Evolutionary conservation across 352 stramenopile species (phyloP).

Genomic region (Stephanocyclus meneghinianus): DNA sequence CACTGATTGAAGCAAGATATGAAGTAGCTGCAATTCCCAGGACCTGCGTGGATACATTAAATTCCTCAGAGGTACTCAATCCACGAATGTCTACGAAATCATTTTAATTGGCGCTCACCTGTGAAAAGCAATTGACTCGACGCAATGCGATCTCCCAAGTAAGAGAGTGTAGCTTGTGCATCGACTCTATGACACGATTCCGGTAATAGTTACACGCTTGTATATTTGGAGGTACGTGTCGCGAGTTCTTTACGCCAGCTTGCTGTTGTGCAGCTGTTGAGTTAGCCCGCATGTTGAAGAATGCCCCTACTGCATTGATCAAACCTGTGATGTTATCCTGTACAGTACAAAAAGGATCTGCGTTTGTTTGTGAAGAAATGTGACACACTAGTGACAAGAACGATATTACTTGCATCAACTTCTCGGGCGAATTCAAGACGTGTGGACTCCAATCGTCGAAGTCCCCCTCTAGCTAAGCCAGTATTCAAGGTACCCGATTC

Average conservation of each 20-base stretch:
- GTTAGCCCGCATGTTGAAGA: conserved; percentile 47
- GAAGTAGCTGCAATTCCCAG: conserved; percentile 73
- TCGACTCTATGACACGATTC: conserved; percentile 59
- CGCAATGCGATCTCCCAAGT: conserved; percentile 76
- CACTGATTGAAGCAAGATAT: conserved; percentile 73
- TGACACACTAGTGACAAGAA: not conserved
- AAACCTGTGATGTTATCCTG: conserved; percentile 11
- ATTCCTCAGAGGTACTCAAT: not conserved
- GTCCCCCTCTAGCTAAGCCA: conserved; percentile 51
- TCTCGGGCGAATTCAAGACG: conserved; percentile 56
- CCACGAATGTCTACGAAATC: not conserved
- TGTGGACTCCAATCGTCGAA: conserved; percentile 68
- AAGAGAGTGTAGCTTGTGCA: conserved; percentile 69
- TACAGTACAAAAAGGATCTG: not conserved
- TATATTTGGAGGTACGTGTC: conserved; percentile 40
- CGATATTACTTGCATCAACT: conserved; percentile 39
- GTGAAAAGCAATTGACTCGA: conserved; percentile 76
- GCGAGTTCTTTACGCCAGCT: conserved; percentile 38
- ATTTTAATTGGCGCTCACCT: conserved; percentile 22
- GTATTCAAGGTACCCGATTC: conserved; percentile 20
- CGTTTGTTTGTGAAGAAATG: not conserved
- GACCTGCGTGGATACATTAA: conserved; percentile 10
- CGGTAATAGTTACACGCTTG: conserved; percentile 34
- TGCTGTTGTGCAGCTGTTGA: conserved; percentile 26
- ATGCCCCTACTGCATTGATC: conserved; percentile 35